Conservation (phyloP, 1,139 yeast genomes). For the Waltiozyma sp. region DNA sequence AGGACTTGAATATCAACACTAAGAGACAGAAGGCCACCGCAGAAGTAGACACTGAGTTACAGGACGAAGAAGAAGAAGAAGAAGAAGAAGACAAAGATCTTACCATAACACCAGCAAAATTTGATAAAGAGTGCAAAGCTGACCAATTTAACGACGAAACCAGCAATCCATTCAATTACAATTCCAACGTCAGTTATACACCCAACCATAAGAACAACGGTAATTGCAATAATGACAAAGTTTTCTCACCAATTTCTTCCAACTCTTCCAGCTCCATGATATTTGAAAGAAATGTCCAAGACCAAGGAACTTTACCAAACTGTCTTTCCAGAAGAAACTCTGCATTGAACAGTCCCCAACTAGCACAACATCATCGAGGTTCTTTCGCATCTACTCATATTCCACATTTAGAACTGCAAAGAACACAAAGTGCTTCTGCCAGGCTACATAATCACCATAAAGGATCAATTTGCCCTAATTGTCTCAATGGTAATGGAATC, state of each 20-base stretch:
- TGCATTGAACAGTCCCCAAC: not conserved
- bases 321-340: not conserved
- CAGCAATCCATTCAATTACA: not conserved
- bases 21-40: not conserved
- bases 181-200: not conserved
- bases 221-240: not conserved
- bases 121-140: not conserved
- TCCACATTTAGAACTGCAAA: constrained; percentile 7
- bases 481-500: constrained; percentile 7
- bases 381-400: not conserved
- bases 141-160: not conserved
- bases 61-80: not conserved
- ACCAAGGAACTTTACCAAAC: constrained; percentile 1
- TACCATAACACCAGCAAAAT: not conserved
- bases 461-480: not conserved
- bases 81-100: not conserved
- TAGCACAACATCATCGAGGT: not conserved
- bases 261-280: constrained; percentile 14
- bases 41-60: too few relatives aligned
- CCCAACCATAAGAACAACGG: not conserved
- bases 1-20: not conserved
- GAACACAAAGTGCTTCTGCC: constrained; percentile 10
- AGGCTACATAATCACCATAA: constrained; percentile 14
- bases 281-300: constrained; percentile 20
- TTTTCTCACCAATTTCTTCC: constrained; percentile 1